phyloP scores from a whole-genome alignment of 2,329 filamentous ascomycete genomes.

The Fusarium tricinctum region DNA sequence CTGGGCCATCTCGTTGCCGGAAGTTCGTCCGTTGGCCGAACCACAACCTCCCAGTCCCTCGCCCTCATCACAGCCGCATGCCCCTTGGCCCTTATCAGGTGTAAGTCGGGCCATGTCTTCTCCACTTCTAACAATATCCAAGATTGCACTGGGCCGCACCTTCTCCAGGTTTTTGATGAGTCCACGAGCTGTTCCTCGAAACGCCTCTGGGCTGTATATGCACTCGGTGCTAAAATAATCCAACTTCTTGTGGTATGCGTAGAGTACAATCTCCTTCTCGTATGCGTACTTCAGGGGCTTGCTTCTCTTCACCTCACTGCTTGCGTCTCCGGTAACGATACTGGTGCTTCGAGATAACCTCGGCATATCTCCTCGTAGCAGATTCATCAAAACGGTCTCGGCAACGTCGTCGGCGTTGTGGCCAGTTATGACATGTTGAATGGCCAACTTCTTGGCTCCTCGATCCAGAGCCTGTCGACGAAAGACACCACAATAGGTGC shows the following conservation, averaged over 20 bases:
- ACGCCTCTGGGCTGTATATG: slow-evolving; percentile 97
- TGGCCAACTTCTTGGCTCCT: slow-evolving; percentile 87
- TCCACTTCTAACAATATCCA: slow-evolving; percentile 94
- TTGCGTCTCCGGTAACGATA: slow-evolving; percentile 83
- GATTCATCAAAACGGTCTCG: slow-evolving; percentile 97
- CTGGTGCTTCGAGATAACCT: slow-evolving; percentile 89
- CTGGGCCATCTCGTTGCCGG: slow-evolving; percentile 82
- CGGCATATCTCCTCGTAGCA: slow-evolving; percentile 90
- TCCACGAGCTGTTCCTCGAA: slow-evolving; percentile 89
- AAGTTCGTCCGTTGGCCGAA: slow-evolving; percentile 70
- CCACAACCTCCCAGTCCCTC: slow-evolving; percentile 78
- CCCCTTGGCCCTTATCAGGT: slow-evolving; percentile 55
- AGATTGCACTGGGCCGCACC: slow-evolving; percentile 91
- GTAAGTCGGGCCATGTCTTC: slow-evolving; percentile 93
- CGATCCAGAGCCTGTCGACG: slow-evolving; percentile 93
- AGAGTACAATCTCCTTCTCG: slow-evolving; percentile 98
- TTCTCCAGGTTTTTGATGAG: slow-evolving; percentile 96
- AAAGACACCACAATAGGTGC: slow-evolving; percentile 98
- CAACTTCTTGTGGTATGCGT: slow-evolving; percentile 95
- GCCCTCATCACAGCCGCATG: slow-evolving; percentile 56
- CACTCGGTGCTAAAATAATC: slow-evolving; percentile 99
- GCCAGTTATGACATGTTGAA: slow-evolving; percentile 94
- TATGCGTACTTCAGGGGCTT: slow-evolving; percentile 99
- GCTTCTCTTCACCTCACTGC: slow-evolving; percentile 92
- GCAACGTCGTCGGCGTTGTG: slow-evolving; percentile 98